Evolutionary conservation across 1,284 basidiomycete genomes (phyloP), one percentile per base, ranked within the genome.

Genomic region (Cryptococcus sp.): DNA sequence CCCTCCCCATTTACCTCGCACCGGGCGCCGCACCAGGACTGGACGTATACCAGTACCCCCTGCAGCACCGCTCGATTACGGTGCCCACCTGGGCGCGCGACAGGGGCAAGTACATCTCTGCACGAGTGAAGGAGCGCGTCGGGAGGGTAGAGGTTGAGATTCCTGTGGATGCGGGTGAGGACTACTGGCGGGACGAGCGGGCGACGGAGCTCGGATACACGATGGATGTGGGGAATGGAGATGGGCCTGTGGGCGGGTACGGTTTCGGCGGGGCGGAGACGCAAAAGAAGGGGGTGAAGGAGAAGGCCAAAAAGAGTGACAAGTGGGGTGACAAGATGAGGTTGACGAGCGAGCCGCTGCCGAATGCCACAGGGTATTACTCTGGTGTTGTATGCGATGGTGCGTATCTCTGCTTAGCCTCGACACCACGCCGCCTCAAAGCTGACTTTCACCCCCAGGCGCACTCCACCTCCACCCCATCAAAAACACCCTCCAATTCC

Each of bases 241-340:
- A 59, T 15, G 60, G 46, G 9, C 64, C 57, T 43, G 53, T 66
- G 13, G 69, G 66, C 33, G 69, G 69, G 11, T 64, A 59, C 54
- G 62, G 65, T 7, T 62, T 63, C 36, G 55, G 54, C 36, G 62
- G 62, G 16, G 60, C 64, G 45, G 58, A 60, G 23, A 65, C 64
- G 49, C 55, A 60, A 24, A 67, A 60, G 57, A 67, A 66, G 53
- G 61, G 56, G 7, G 28, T 9, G 28, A 66, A 55, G 50, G 58
- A 55, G 38, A 59, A 64, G 52, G 61, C 52, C 45, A 65, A 65
- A 49, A 62, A 64, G 52, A 52, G 64, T 42, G 61, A 65, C 24
- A 66, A 61, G 33, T 76, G 74, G 77, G 73, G 72, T 8, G 71
- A 73, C 48, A 77, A 77, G 62, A 69, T 72, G 63, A 65, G 76